Base-by-base conservation (phyloP, 768 basidiomycete genomes). In the Phanerodontia chrysosporium region DNA sequence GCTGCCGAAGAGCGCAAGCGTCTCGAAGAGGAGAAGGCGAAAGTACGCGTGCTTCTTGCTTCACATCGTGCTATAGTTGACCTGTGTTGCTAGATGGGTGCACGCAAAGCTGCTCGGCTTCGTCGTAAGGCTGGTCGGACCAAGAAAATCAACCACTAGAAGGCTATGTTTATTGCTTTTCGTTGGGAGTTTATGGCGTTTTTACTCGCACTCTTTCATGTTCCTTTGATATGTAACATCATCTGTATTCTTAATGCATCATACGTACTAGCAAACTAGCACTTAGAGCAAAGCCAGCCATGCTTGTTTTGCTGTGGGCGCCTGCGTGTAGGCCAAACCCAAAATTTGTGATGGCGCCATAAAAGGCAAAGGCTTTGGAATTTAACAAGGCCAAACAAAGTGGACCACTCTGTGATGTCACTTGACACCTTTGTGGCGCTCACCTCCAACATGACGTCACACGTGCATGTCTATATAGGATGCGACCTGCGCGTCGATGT, bases 111-210 rank as follows among this genome's bases (percentile, higher is more conserved):
- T 42, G 87, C 88, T 16, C 78, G 91, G 58, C 74, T 89, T 35
- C 82, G 85, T 58, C 83, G 87, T 58, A 87, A 76, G 73, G 85
- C 84, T 49, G 91, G 91, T 44, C 78, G 89, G 35, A 84, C 83
- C 44, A 93, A 91, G 72, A 92, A 91, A 72, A 81, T 94, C 59
- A 88, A 87, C 60, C 88, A 89, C 42, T 92, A 70, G 55, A n/a
- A 35, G 45, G 30, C 49, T 24, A 36, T 55, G 62, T 48, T 29
- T 42, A 8, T 42, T 18, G 39, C 39, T 54, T 18, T 18, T 42
- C 16, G 9, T 18, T 42, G 39, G 39, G 39, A 18, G 4, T 42
- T 13, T 35, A 13, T 6, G 32, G 6, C 14, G 53, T 36, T 49
- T 28, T 42, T 44, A 22, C 27, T 24, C 5, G 5, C n/a, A 24